Evolutionary conservation across 768 basidiomycete species (phyloP), one percentile per base, ranked within the genome.

Genomic region (Termitomyces titanicus): DNA sequence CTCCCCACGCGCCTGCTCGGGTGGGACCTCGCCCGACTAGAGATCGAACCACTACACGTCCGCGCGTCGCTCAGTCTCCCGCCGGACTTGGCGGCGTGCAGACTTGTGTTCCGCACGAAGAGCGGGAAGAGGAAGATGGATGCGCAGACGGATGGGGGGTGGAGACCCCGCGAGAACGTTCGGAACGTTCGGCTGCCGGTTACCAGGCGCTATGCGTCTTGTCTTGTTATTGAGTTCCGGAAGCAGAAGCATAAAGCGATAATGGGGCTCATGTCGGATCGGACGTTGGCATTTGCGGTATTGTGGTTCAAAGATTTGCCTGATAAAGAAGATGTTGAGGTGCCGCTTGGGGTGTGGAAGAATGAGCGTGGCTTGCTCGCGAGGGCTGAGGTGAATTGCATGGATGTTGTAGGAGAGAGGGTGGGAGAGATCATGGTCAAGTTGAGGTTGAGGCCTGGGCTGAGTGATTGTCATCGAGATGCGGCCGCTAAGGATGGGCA

Each of bases 21-120:
- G 7, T 87, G 85, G 82, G 85, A 89, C 47, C 79, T 85, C 8
- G 85, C 84, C 34, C 88, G 85, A 0, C 75, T 91, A 39, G 84
- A 85, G 54, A 68, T 84, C 39, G 63, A 62, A 9, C 65, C 72
- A 5, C n/a, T n/a, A n/a, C 55, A 61, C 25, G 75, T 74, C 22
- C 64, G 66, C 6, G 61, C 68, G 2, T 64, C 65, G 1, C 56
- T 63, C 8, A 56, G 68, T 18, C 58, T 77, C 11, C 64, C 69
- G 0, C 58, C 58, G 0, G 75, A 78, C 40, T 65, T 80, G 20
- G 57, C 64, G 2, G 65, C 72, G 29, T 79, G 76, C 61, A 65
- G 66, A 33, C 65, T 82, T 9, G 66, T 75, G 1, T 62, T 81
- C 47, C 74, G 67, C n/a, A 74, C 74, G 10, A 40, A 57, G 11